Evolutionary conservation across 177 flowering plant species (phyloP), one percentile per base, ranked within the genome.

Genomic region (Tripterygium wilfordii): DNA sequence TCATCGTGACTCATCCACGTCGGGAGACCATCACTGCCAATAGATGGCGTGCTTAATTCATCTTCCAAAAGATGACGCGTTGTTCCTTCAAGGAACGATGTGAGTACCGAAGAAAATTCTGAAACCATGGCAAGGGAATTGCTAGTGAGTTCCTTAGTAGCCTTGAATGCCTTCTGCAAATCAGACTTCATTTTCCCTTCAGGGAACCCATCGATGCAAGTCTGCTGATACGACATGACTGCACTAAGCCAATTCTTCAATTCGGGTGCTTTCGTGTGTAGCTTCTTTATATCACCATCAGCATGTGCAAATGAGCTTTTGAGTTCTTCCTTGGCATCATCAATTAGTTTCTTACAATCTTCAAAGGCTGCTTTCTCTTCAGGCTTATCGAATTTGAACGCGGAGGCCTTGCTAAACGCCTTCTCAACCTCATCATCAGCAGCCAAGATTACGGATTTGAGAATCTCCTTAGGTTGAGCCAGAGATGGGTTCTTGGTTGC

Each of bases 161-260:
- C 22, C 10, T 61, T 51, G 56, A 79, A 28, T 0, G 57, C 43
- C 28, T 65, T 64, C 52, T 66, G 19, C 55, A 85, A 55, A 18
- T 49, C 35, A 0, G 60, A 3, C 72, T 77, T 85, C 46, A 59
- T 10, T 14, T 68, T 57, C 10, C 81, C 87, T 0, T 81, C 78
- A 0, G 83, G 74, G 40, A 86, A 70, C 0, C 86, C 90, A 39
- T 87, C 96, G 5, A 82, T 50, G 45, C 97, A 90, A 0, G 88
- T 75, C 28, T 78, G 68, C 25, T 83, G 90, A 61, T 87, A 85
- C 0, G 96, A 72, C 57, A 85, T 58, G 8, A 82, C 95, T 1
- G 89, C 92, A 31, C 92, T 87, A 0, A 90, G 60, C 89, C 91
- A 81, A 33, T 62, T 82, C 55, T 68, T 78, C 24, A 86, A 31